Evolutionary conservation across 192 early-diverging fungal genomes (phyloP), one percentile per base, ranked within the genome.

Genomic region (Jimgerdemannia flammicorona): DNA sequence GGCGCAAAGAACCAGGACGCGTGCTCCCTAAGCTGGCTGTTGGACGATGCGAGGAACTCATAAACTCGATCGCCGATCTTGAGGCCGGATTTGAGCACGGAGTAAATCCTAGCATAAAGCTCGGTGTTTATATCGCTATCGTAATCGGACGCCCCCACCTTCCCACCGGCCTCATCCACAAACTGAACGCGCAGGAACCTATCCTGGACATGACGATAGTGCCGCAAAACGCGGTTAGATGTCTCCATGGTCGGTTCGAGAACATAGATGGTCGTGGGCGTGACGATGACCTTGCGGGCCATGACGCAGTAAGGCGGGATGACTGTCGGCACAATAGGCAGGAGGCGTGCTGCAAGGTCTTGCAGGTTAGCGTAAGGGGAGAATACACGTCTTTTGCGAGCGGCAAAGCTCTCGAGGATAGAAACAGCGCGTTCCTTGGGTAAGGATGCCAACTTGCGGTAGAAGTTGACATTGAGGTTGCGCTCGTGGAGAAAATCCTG

Each of bases 1-100:
- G 86, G 79, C 41, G 86, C 85, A 81, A 92, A 95, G 75, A 93
- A 93, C 93, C 90, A 95, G 20, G 85, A 92, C 42, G 84, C 87
- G 64, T 87, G 87, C 41, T 88, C 89, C 18, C 88, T 83, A 17
- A 91, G 75, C 74, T 88, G 90, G 64, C 87, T 90, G 39, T 89
- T 89, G 0, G 88, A 89, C 72, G 86, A 92, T 6, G 87, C 90
- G 63, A 91, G 66, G 67, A 92, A 94, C 4, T 89, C 81, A 70
- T 90, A 93, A 2, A 74, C 71, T 0, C 84, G 72, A 42, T 84
- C 77, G 0, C 87, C 89, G 44, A 94, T 84, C 43, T 74, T 69
- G 43, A 93, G 82, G 0, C 92, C 92, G 41, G 79, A 75, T 8
- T 74, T 70, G 64, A 90, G 43, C 1, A 77, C 73, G 3, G 80